phyloP scores from a whole-genome alignment of 441 rosid species.

The Adansonia grandidieri region DNA sequence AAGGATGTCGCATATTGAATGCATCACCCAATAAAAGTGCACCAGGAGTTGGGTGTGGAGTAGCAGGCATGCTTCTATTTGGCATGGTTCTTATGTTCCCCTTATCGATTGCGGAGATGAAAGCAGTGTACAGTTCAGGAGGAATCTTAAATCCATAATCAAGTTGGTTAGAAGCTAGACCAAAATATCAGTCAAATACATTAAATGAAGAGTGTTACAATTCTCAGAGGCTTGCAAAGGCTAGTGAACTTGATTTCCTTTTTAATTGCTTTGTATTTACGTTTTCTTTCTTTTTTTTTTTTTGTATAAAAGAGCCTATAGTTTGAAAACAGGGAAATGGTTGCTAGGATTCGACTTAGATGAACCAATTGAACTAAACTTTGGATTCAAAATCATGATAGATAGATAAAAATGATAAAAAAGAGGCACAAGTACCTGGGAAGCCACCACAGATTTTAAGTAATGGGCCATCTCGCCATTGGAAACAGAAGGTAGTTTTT shows the following conservation, averaged over 20 bases:
- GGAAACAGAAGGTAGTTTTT: slow-evolving; percentile 30
- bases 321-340: no score
- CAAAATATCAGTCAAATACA: no score
- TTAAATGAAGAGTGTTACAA: no score
- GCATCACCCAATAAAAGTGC: slow-evolving; percentile 27
- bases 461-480: slow-evolving; percentile 35
- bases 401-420: background rate
- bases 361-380: no score
- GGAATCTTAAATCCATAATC: slow-evolving; percentile 17
- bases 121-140: slow-evolving; percentile 9
- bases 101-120: slow-evolving; percentile 22
- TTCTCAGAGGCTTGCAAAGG: no score
- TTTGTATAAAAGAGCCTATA: no score
- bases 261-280: no score
- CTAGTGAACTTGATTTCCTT: no score
- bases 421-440: slow-evolving; percentile 15
- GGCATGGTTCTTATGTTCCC: slow-evolving; percentile 30
- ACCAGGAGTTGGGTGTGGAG: slow-evolving; percentile 10
- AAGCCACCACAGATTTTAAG: slow-evolving; percentile 26
- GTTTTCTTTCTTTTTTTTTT: no score
- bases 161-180: no score
- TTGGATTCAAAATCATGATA: background rate
- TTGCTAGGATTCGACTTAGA: no score
- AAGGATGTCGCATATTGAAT: slow-evolving; percentile 20
- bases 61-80: slow-evolving; percentile 28